These are phyloP conservation scores for Xerocomellus intermedius DNA, from an alignment of 768 basidiomycete species.

Conservation along the genomic window DNA sequence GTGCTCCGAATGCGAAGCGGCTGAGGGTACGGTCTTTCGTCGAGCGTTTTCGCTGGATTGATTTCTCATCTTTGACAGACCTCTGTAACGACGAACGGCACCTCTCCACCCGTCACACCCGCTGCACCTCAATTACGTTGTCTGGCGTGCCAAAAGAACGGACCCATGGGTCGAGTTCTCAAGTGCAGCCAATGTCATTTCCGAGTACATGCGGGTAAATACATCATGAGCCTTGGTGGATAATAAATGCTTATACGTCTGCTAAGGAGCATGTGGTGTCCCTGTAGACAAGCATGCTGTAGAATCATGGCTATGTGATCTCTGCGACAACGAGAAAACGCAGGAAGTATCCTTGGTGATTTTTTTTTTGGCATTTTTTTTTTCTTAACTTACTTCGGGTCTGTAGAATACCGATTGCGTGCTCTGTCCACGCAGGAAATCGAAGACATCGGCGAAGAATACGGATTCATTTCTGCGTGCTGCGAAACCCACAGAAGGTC, in stretches of 20 bases:
- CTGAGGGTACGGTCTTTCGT: conserved; percentile 46
- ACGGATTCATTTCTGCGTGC: conserved; percentile 68
- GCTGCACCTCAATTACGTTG: conserved; percentile 67
- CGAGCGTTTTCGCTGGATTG: neutral
- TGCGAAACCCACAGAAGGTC: conserved; percentile 89
- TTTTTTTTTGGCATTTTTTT: neutral
- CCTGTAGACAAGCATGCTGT: conserved; percentile 58
- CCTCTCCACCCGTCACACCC: conserved; percentile 59
- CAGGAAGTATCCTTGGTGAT: conserved; percentile 78
- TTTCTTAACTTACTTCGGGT: neutral
- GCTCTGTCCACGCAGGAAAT: conserved; percentile 63
- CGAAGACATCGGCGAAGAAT: conserved; percentile 41
- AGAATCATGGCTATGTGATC: conserved; percentile 82
- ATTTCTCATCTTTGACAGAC: conserved; percentile 15
- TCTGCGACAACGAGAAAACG: conserved; percentile 81
- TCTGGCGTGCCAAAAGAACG: conserved; percentile 69
- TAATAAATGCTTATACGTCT: conserved; percentile 6
- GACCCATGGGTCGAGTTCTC: conserved; percentile 73
- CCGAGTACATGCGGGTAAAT: conserved; percentile 71
- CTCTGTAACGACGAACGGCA: conserved; percentile 46
- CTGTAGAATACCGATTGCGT: conserved; percentile 78
- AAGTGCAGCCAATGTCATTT: conserved; percentile 81
- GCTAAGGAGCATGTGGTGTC: conserved; percentile 65
- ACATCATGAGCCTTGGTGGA: neutral
- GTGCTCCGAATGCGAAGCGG: conserved; percentile 56